These are phyloP conservation scores for Glarea lozoyensis DNA, from an alignment of 495 filamentous ascomycete species.

Conservation along the genomic window DNA sequence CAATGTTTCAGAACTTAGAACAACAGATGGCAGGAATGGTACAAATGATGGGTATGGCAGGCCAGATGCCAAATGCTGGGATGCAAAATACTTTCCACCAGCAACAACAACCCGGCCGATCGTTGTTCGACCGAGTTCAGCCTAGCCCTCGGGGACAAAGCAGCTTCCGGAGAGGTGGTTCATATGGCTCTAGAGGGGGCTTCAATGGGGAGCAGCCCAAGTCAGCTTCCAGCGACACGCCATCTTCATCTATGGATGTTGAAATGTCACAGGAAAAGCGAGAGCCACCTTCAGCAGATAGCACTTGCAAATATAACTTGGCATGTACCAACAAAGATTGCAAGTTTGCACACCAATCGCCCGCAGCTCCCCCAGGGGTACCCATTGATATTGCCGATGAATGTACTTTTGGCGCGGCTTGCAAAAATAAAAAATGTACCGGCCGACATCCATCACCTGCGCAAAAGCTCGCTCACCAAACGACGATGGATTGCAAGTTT, in stretches of 20 bases:
- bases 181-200: constrained; percentile 20
- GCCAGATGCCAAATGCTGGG: constrained; percentile 19
- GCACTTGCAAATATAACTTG: constrained; percentile 78
- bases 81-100: constrained; percentile 23
- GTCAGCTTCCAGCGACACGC: constrained; percentile 6
- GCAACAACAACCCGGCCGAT: constrained; percentile 42
- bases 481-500: constrained; percentile 85
- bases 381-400: constrained; percentile 69
- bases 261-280: constrained; percentile 39
- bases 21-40: constrained; percentile 85
- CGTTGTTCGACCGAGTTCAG: constrained; percentile 70
- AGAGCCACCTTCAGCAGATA: constrained; percentile 42
- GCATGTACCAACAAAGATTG: constrained; percentile 83
- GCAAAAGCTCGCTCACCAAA: constrained; percentile 62
- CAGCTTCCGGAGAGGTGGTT: constrained; percentile 26
- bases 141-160: constrained; percentile 26
- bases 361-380: constrained; percentile 76
- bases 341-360: constrained; percentile 87
- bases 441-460: constrained; percentile 90
- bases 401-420: constrained; percentile 81
- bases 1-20: constrained; percentile 76
- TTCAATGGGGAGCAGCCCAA: constrained; percentile 13
- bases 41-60: constrained; percentile 26
- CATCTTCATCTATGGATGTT: constrained; percentile 29
- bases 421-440: constrained; percentile 91